phyloP scores from a whole-genome alignment of 129 eudicot genomes.

The Rutidosis leptorrhynchoides region DNA sequence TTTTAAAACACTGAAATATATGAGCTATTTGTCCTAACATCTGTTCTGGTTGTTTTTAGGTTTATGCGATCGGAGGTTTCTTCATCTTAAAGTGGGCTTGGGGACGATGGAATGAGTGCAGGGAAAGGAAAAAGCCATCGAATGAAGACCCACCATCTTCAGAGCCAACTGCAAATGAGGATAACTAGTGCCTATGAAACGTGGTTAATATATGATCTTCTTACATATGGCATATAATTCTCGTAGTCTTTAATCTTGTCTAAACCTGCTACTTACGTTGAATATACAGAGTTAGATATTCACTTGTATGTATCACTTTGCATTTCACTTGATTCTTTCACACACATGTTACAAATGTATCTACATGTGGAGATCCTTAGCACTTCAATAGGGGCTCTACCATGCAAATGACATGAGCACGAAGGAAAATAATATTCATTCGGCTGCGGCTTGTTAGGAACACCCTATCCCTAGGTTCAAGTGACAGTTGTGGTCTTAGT shows the following conservation, averaged over 20 bases:
- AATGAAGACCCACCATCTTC: constrained; percentile 47
- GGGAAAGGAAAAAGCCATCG: constrained; percentile 50
- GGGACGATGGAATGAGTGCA: constrained; percentile 78
- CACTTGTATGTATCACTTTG: constrained; percentile 10
- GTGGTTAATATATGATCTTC: constrained; percentile 13
- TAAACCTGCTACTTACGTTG: constrained; percentile 28
- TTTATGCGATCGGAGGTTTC: constrained; percentile 87
- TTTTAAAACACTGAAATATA: background rate
- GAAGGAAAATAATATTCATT: background rate
- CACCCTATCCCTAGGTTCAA: background rate
- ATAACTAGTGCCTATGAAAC: constrained; percentile 37
- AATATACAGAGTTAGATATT: constrained; percentile 27
- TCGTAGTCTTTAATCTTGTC: constrained; percentile 28
- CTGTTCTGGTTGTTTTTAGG: constrained; percentile 41
- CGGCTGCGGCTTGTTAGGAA: background rate
- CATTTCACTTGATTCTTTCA: background rate
- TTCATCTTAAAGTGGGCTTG: constrained; percentile 77
- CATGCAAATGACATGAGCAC: background rate
- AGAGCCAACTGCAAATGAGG: constrained; percentile 26
- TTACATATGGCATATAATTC: constrained; percentile 22
- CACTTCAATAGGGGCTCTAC: background rate
- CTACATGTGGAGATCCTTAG: background rate
- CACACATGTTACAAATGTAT: background rate
- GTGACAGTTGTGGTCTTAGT: background rate
- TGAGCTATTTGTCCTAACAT: background rate